These are phyloP conservation scores for Neurospora tetraspora DNA, from an alignment of 495 filamentous ascomycete genomes.

Conservation along the genomic window DNA sequence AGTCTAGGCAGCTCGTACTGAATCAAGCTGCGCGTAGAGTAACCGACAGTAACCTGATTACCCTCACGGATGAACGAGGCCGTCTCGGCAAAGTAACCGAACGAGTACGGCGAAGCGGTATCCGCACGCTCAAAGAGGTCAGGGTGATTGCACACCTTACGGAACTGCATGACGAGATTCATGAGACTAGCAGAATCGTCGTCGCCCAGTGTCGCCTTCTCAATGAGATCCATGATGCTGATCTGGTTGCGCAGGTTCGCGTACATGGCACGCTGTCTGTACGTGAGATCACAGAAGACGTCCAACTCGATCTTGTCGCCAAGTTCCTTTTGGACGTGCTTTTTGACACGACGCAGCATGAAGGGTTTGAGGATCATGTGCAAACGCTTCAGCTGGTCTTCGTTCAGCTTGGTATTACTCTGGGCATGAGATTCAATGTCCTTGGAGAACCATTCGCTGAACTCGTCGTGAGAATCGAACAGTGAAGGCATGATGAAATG, in stretches of 20 bases:
- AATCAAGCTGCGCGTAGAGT: slow-evolving; percentile 80
- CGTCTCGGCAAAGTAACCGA: slow-evolving; percentile 81
- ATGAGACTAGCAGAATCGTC: slow-evolving; percentile 95
- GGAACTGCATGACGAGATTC: slow-evolving; percentile 99
- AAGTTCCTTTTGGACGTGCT: slow-evolving; percentile 96
- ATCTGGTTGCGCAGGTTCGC: slow-evolving; percentile 87
- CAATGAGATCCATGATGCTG: slow-evolving; percentile 96
- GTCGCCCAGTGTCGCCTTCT: slow-evolving; percentile 90
- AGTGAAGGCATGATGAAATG: slow-evolving; percentile 99
- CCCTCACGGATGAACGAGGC: slow-evolving; percentile 91
- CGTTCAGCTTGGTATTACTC: slow-evolving; percentile 96
- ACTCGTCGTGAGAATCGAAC: slow-evolving; percentile 98
- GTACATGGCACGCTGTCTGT: slow-evolving; percentile 94
- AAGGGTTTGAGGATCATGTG: slow-evolving; percentile 99
- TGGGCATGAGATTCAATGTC: slow-evolving; percentile 98
- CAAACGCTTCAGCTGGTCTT: slow-evolving; percentile 89
- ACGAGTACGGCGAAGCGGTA: slow-evolving; percentile 73
- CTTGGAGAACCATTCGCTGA: slow-evolving; percentile 99
- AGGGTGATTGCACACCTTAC: slow-evolving; percentile 98
- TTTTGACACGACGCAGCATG: slow-evolving; percentile 98
- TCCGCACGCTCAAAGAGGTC: slow-evolving; percentile 95
- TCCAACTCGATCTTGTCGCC: slow-evolving; percentile 98
- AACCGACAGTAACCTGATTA: slow-evolving; percentile 63
- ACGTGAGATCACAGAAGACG: slow-evolving; percentile 92
- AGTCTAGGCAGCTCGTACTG: slow-evolving; percentile 74